Base-by-base conservation (phyloP, 306 rosid species). In the Morella rubra region DNA sequence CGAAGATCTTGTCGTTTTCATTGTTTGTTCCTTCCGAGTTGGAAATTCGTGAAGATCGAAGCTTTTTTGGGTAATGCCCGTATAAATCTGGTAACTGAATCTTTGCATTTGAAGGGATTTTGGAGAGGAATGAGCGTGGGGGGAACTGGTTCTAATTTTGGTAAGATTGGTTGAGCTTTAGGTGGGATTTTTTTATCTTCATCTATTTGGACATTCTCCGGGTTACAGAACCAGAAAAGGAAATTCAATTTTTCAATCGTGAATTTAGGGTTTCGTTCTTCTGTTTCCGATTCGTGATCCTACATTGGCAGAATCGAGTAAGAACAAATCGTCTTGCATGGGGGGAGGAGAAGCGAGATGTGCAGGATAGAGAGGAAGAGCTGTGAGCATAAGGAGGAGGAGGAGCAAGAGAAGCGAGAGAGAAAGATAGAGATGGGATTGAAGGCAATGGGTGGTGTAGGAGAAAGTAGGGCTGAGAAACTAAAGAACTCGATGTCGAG, bases 341-440 rank as follows among this genome's bases (percentile, higher is more conserved):
- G 73, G 65, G 73, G 59, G 75, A 73, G 69, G 78, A 68, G 91
- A 76, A 77, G 88, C 9, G 81, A 78, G 77, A 87, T 87, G 90
- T 87, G 90, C 76, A 84, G 77, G 46, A 79, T 82, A 46, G 86
- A 82, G 73, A 77, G 69, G 47, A 85, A 70, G 80, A 77, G 83
- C 77, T 50, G 88, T 79, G 86, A 79, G 78, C 77, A 72, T 58
- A 82, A 85, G 84, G 85, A 83, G 78, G 80, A 77, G 74, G 41
- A 22, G 14, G 53, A 49, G 15, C 11, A 16, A 55, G 87, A 81
- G 84, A 79, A 79, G 83, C 71, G 61, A 77, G 85, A 86, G 85
- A 81, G 76, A 76, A 77, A 73, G 77, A 59, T 75, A 77, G 86
- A 68, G 79, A 91, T 93, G 98, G 96, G 97, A 42, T 72, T 89